Evolutionary conservation across 2,329 filamentous ascomycete species (phyloP), one percentile per base, ranked within the genome.

Genomic region (Cryphonectria nitschkei): DNA sequence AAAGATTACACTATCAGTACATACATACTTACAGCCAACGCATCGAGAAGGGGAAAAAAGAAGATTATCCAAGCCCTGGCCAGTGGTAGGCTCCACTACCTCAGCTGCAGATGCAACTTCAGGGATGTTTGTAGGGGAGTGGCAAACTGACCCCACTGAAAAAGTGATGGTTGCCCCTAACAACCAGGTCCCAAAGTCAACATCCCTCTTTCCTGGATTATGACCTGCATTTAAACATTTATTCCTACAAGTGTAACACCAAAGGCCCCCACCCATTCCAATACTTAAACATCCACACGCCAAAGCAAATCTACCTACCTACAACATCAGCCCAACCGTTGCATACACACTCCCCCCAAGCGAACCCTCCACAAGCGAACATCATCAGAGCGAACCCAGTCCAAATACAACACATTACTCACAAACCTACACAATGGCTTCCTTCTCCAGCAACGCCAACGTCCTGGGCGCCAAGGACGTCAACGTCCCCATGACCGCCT

Each of bases 391-490:
- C 58, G 58, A 39, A 9, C 34, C 32, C 32, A 34, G 34, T 29
- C 5, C 7, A 56, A 11, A 56, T 9, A 29, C 52, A 29, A 13
- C 26, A 26, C 26, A 26, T 52, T 11, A 50, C 29, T 19, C 56
- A 63, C 65, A 34, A 66, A 6, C 66, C 29, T 13, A 88, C 78
- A 64, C 74, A 75, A 91, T 90, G 88, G 87, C 87, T 79, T 77
- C 69, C 11, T 46, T 39, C 50, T 58, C 39, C 26, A 54, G 34
- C 43, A 68, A 64, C 65, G 54, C 81, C 80, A 88, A 85, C 81
- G 82, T 90, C 75, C 89, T 93, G 81, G 83, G 84, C 76, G 83
- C 87, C 78, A 90, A 90, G 82, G 90, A 93, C 83, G 84, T 87
- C 82, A 93, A 93, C 82, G 84, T 84, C 72, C 74, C 84, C 74